Evolutionary conservation across 2,329 filamentous ascomycete genomes (phyloP), one percentile per base, ranked within the genome.

Genomic region (Tolypocladium guangdongense): DNA sequence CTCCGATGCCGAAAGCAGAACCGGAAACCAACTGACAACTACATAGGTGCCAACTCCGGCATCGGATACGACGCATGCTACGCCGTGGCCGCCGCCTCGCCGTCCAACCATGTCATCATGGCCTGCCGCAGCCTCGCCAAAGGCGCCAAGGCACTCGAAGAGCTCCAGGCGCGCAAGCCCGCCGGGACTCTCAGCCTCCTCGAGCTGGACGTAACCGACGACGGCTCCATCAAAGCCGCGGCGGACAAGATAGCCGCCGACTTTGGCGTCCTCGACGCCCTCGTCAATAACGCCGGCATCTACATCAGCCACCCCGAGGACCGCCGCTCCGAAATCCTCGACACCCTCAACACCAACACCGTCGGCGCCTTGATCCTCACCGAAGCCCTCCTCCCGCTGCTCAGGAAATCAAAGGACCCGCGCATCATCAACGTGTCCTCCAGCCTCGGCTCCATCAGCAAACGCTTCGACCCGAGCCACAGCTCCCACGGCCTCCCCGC

Each of bases 281-380:
- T 84, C 16, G 70, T 81, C 68, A 78, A 75, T 67, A 78, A 76
- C 54, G 83, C 84, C 1, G 84, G 83, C 6, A 78, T 85, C 45
- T 67, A 74, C 5, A 72, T 79, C 14, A 70, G 74, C 53, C 73
- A 77, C 49, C 73, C 72, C 1, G 62, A 68, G 52, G 72, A 55
- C 27, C 35, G 36, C 5, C 24, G 56, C 20, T 32, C 38, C 2
- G 48, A 54, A 8, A 35, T 58, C 4, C 55, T 56, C 14, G 56
- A 66, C 10, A 69, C 65, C 1, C 77, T 83, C 55, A 78, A 82
- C 53, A 63, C 65, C 49, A 71, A 71, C 59, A 62, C 62, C 36
- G 63, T 69, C 37, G 64, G 67, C 7, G 58, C 59, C 2, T 38
- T 59, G 12, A 35, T 66, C 1, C 51, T 68, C 8, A 66, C 67